Evolutionary conservation across 495 filamentous ascomycete species (phyloP).

Genomic region (Neurospora sp.): DNA sequence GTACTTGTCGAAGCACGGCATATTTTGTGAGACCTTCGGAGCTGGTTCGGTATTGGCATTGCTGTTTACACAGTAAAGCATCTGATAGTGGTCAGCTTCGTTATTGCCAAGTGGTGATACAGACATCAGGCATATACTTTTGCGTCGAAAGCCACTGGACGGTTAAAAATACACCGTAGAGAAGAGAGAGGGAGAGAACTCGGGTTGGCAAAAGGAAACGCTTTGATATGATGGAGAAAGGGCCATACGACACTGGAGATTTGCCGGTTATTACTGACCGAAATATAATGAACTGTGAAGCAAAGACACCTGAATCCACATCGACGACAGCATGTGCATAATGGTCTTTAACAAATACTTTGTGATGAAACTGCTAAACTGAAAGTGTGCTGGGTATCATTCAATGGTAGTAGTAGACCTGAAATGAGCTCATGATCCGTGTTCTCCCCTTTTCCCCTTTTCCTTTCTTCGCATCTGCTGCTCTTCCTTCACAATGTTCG

Average conservation of each 20-base stretch:
- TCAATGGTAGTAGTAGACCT: background rate
- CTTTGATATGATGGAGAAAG: background rate
- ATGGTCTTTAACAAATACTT: background rate
- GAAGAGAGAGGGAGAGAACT: background rate
- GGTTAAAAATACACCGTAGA: background rate
- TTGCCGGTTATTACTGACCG: background rate
- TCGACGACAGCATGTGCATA: background rate
- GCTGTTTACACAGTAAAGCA: background rate
- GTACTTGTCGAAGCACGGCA: background rate
- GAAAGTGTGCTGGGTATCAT: background rate
- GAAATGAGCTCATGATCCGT: background rate
- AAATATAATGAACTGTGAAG: background rate
- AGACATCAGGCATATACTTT: background rate
- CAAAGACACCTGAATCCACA: background rate
- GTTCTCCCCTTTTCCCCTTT: background rate
- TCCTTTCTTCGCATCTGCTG: background rate
- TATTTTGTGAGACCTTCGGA: background rate
- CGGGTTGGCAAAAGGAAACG: background rate
- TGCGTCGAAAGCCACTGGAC: background rate
- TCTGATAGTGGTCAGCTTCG: background rate
- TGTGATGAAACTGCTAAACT: background rate
- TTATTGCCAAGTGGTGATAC: background rate
- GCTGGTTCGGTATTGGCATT: background rate
- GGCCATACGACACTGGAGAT: background rate
- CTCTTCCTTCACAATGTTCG: background rate